Evolutionary conservation across 2,329 filamentous ascomycete species (phyloP), one percentile per base, ranked within the genome.

Genomic region (Juglanconis sp.): DNA sequence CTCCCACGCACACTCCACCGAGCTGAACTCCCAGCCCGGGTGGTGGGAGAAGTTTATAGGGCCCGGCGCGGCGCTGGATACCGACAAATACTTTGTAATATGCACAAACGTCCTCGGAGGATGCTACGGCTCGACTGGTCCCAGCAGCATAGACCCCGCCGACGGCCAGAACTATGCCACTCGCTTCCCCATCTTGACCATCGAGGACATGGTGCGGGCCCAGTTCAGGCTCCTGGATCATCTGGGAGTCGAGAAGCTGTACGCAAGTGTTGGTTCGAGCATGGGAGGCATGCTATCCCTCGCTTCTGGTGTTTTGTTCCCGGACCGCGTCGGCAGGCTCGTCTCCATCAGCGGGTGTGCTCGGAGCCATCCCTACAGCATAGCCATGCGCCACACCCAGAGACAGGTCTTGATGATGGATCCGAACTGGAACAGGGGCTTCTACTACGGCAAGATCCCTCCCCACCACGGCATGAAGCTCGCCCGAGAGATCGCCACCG

Each of bases 31-130:
- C 0, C 90, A 93, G 72, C 89, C 92, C 0, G 95, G 95, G 3
- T 99, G 95, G 95, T 99, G 95, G 95, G 95, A 99, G 76, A 94
- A 90, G 74, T 99, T 99, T 73, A 98, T 99, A 69, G 95, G 95
- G 0, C 90, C 93, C 0, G 92, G 90, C 0, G 83, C 83, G 24
- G 90, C 92, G 10, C 77, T 99, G 9, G 92, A 99, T 73, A 99
- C 95, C 1, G 79, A 94, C 74, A 94, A 92, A 72, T 96, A 96
- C 79, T 91, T 92, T 70, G 79, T 99, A 62, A 91, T 99, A 63
- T 99, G 95, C 77, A 98, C 95, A 9, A 99, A 99, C 72, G 93
- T 98, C 51, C 83, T 99, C 40, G 95, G 95, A 55, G 92, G 95
- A 5, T 99, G 95, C 76, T 98, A 95, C 73, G 95, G 95, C 38